Conservation (phyloP, 2,329 filamentous ascomycete species). For the Sporothrix phasma region DNA sequence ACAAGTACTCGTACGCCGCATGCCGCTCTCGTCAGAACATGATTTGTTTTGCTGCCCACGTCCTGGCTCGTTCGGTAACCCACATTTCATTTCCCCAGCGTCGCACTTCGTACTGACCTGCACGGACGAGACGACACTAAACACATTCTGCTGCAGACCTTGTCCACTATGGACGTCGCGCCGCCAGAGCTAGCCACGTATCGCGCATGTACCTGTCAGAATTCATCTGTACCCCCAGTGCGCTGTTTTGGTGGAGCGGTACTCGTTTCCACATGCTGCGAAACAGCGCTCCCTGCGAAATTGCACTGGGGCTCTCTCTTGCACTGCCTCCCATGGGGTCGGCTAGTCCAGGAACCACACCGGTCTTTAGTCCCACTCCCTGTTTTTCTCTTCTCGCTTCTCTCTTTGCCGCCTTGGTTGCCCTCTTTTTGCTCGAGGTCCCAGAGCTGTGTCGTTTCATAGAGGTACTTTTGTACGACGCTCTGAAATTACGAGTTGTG, state of each 20-base stretch:
- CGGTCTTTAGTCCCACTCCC: too few species aligned
- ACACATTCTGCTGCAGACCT: background rate
- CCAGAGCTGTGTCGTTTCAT: background rate
- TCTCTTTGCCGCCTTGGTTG: background rate
- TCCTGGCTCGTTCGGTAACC: background rate
- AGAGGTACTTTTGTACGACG: background rate
- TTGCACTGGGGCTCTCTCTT: slow-evolving; percentile 1
- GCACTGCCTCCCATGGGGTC: background rate
- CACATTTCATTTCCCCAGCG: slow-evolving; percentile 11
- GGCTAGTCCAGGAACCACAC: background rate
- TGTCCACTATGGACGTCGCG: background rate
- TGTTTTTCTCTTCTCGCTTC: background rate
- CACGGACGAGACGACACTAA: slow-evolving; percentile 1
- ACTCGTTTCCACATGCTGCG: background rate
- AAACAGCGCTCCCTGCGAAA: background rate
- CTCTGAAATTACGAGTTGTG: too few species aligned
- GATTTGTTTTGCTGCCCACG: background rate
- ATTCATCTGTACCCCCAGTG: background rate
- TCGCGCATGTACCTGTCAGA: background rate
- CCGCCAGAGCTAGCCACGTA: too few species aligned
- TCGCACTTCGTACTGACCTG: background rate
- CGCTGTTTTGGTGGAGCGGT: background rate
- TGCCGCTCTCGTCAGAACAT: background rate
- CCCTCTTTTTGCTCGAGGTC: background rate
- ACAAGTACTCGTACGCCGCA: background rate